Conservation (phyloP, 768 basidiomycete genomes). For the Pisolithus albus region DNA sequence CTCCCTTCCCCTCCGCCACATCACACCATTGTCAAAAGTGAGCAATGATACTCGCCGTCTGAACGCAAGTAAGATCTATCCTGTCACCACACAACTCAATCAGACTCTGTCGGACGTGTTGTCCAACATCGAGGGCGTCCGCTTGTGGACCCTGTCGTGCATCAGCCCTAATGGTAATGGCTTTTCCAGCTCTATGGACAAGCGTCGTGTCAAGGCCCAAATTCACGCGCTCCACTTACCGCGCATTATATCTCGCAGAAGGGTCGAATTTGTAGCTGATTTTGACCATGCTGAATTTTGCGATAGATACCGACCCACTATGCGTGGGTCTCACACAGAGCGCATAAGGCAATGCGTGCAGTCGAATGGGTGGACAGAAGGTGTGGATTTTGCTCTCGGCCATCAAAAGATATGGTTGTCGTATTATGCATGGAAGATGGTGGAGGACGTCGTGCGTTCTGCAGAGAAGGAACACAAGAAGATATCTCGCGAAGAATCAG, state of each 20-base stretch:
- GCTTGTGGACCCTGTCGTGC: conserved; percentile 52
- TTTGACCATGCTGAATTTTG: conserved; percentile 44
- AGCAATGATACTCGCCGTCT: conserved; percentile 35
- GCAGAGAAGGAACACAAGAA: conserved; percentile 45
- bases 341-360: conserved; percentile 45
- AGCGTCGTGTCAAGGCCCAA: conserved; percentile 53
- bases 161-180: conserved; percentile 62
- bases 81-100: conserved; percentile 54
- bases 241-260: conserved; percentile 43
- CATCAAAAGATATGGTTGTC: conserved; percentile 48
- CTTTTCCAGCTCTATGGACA: conserved; percentile 57
- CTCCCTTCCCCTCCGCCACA: conserved; percentile 46
- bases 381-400: conserved; percentile 49
- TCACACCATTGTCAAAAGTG: conserved; percentile 30
- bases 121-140: conserved; percentile 37
- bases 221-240: conserved; percentile 48
- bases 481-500: conserved; percentile 32
- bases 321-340: conserved; percentile 40
- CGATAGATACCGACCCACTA: conserved; percentile 46
- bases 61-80: conserved; percentile 48
- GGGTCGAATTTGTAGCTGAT: conserved; percentile 47
- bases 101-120: conserved; percentile 45
- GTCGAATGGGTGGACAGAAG: conserved; percentile 47
- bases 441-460: conserved; percentile 50
- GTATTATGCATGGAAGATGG: conserved; percentile 52